Evolutionary conservation across 208 protist species (phyloP), one percentile per base, ranked within the genome.

Genomic region (Eutreptiella sp.): DNA sequence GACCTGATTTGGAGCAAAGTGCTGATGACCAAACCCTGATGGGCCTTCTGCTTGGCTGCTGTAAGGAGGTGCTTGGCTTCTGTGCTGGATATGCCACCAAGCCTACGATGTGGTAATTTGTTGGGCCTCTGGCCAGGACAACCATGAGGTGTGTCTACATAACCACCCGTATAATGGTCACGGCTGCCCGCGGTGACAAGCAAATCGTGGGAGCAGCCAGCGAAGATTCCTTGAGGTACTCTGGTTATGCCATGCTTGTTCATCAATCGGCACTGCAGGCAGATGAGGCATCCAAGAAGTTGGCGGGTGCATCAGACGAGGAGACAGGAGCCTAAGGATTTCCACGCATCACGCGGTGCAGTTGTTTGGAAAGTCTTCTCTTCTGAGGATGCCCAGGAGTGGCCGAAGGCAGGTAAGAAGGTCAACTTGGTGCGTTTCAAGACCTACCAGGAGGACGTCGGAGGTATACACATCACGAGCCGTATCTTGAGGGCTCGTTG

Each of bases 361-460:
- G 89, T 79, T 26, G 80, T 89, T 21, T 89, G 90, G 26, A 63
- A 82, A 54, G 87, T 90, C 21, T 96, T 96, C 76, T 70, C 76
- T 46, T 73, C 89, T 5, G 77, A 87, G 27, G 66, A 54, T 4
- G 84, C 84, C 16, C 71, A 77, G 67, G 65, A 77, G 31, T 84
- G 74, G 76, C 61, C 54, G n/a, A 68, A 52, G 36, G 24, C 54
- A 5, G 79, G 77, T 39, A 84, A 87, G 68, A 76, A 81, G 59
- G 76, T 87, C 24, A 90, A 95, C 65, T 83, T 96, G 63, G 83
- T 92, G 26, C 80, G 92, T 61, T 73, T 84, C 11, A 89, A 96
- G 72, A 96, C 92, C 3, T 91, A 79, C 48, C 89, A 90, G 26
- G 90, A 96, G 75, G 92, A 96, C 73, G 72, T 95, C 16, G 75